Evolutionary conservation across 257 asterid genomes (phyloP), one percentile per base, ranked within the genome.

Genomic region (Eucommia ulmoides): DNA sequence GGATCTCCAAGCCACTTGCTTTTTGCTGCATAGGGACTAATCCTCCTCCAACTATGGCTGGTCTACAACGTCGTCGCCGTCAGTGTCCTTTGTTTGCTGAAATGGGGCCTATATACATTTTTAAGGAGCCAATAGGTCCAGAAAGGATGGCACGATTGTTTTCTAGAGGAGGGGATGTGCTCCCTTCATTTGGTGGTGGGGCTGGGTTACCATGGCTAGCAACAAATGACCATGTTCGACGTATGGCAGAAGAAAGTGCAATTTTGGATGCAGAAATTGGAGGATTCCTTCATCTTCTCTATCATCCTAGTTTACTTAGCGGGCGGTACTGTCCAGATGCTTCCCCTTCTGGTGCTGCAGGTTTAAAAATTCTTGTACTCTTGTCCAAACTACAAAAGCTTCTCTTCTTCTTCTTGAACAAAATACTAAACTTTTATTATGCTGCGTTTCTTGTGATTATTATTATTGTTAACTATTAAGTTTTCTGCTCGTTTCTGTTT

Each of bases 1-100:
- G 92, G 64, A 89, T 89, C 73, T 85, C 98, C 58, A 89, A 78
- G 74, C 94, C 96, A n/a, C 96, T 89, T 58, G 91, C 98, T 41
- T 89, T 85, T 72, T 89, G 98, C 77, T 89, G 98, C 71, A 83
- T 89, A 38, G 98, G 96, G 49, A 89, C 98, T 52, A 89, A 89
- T 70, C 98, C 98, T 59, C 98, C 96, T 49, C 98, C 98, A 66
- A 89, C 98, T 52, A 89, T 89, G 91, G 98, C 98, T 71, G 96
- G 98, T 48, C 68, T 85, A 69, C 98, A 85, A 63, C 93, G 98
- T 14, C 96, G 96, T 23, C 93, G 98, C 48, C 94, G 98, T 57
- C 98, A 88, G 59, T 88, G 97, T 70, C 97, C 97, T 60, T 63
- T 88, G 80, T 88, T 88, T 84, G 93, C 95, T 60, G 97, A 88